Evolutionary conservation across 257 asterid species (phyloP), one percentile per base, ranked within the genome.

Genomic region (Parsonsia alboflavescens): DNA sequence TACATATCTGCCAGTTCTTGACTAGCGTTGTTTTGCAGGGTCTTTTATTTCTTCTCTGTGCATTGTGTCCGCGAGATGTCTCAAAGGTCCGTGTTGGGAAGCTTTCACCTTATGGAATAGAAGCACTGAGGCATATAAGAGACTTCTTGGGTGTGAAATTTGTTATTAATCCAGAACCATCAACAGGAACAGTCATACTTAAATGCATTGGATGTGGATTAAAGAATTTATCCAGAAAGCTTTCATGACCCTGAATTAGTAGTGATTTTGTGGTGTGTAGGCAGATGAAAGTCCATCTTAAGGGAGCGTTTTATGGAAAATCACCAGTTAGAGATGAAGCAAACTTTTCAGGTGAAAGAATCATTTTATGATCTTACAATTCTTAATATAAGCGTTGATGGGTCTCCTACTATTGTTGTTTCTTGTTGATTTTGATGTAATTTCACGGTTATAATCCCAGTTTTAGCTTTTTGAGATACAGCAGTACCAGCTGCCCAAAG

Each of bases 51-150:
- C 89, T 95, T 72, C 90, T 95, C 0, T 92, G 97, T 58, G 98
- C 99, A 30, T 70, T 92, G 80, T 88, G 93, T 50, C 96, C 97
- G 11, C 92, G 78, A 79, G 99, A 92, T 80, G 96, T 95, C 65
- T 92, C 99, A 4, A 93, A 90, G 79, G 91, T 92, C 76, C 86
- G 96, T 17, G 93, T 92, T 8, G 98, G 98, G 75, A 88, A 92
- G 83, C 97, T 95, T 41, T 82, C 97, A 7, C 91, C 90, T 0
- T 79, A 90, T 46, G 97, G 93, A 52, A 84, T 95, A 52, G 94
- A 87, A 81, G 85, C 85, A 62, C 90, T 95, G 16, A 79, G 96
- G 76, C 89, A 85, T 65, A 87, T 90, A 19, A 75, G 81, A 78
- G 98, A 90, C 75, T 92, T 95, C 81, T 89, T 92, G 42, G 88